These are phyloP conservation scores for Metschnikowia sp. DNA, from an alignment of 805 yeast genomes.

Conservation along the genomic window DNA sequence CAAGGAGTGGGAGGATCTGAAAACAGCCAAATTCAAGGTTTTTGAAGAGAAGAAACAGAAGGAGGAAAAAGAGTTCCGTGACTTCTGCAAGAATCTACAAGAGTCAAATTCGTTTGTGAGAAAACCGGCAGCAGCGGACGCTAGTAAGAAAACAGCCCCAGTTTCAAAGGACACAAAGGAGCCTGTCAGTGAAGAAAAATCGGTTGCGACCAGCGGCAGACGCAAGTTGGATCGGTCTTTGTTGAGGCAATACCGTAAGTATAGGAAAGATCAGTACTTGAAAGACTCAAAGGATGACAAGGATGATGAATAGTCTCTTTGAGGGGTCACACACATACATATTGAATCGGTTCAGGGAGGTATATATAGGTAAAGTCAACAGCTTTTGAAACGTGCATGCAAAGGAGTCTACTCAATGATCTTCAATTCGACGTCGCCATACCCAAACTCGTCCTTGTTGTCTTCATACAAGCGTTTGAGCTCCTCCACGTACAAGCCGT, in stretches of 20 bases:
- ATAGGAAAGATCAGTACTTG: slow-evolving; percentile 12
- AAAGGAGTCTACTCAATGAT: slow-evolving; percentile 38
- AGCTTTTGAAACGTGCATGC: neutral
- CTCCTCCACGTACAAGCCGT: slow-evolving; percentile 63
- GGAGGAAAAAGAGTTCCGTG: slow-evolving; percentile 21
- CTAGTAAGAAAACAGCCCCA: neutral
- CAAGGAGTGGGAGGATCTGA: slow-evolving; percentile 34
- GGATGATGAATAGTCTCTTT: slow-evolving; percentile 9
- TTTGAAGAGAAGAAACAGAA: slow-evolving; percentile 14
- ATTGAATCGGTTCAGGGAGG: slow-evolving; percentile 1
- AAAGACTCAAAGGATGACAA: slow-evolving; percentile 10
- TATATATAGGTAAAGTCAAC: slow-evolving; percentile 1
- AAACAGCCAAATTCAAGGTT: slow-evolving; percentile 21
- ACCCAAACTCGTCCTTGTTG: slow-evolving; percentile 54
- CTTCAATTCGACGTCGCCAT: slow-evolving; percentile 46
- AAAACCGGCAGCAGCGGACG: slow-evolving; percentile 9
- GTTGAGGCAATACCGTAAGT: slow-evolving; percentile 27
- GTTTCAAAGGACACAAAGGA: neutral
- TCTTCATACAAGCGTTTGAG: slow-evolving; percentile 61
- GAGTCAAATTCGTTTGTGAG: slow-evolving; percentile 25
- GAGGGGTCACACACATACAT: neutral
- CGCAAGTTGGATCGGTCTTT: slow-evolving; percentile 35
- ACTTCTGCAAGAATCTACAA: slow-evolving; percentile 20
- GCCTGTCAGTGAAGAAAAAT: neutral
- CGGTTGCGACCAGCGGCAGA: slow-evolving; percentile 23